phyloP scores from a whole-genome alignment of 2,329 filamentous ascomycete species.

The Stemphylium lycopersici region DNA sequence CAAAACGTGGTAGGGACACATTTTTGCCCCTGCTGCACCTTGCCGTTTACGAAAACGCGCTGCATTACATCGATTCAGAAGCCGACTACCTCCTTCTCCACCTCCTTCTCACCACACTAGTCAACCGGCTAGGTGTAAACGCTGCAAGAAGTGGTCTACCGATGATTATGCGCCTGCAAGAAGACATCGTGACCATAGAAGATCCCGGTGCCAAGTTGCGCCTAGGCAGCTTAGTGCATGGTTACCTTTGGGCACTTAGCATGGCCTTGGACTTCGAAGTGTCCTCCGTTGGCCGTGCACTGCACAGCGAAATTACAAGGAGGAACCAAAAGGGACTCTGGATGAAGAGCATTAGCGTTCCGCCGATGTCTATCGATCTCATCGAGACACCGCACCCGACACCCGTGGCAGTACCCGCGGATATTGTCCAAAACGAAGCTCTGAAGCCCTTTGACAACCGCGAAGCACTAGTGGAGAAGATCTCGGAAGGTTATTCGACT shows the following conservation, averaged over 20 bases:
- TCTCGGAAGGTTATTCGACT: conserved; percentile 73
- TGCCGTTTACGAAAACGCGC: conserved; percentile 84
- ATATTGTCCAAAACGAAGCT: conserved; percentile 39
- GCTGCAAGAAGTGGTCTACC: conserved; percentile 78
- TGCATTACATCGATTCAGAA: conserved; percentile 68
- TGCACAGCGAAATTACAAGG: conserved; percentile 77
- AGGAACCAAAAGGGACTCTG: conserved; percentile 78
- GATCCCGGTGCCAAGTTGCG: conserved; percentile 75
- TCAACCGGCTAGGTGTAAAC: conserved; percentile 81
- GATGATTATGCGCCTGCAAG: conserved; percentile 88
- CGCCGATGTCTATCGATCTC: conserved; percentile 67
- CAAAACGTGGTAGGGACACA: conserved; percentile 63
- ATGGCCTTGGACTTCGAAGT: conserved; percentile 79
- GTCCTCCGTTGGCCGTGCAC: conserved; percentile 70
- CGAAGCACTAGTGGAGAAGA: conserved; percentile 72
- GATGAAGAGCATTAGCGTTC: conserved; percentile 75
- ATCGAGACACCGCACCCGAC: conserved; percentile 53
- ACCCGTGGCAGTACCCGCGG: conserved; percentile 28
- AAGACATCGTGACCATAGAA: conserved; percentile 74
- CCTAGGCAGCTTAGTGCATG: conserved; percentile 82
- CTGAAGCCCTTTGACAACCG: conserved; percentile 79
- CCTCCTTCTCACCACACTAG: conserved; percentile 74
- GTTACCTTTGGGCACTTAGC: conserved; percentile 82
- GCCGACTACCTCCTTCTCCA: conserved; percentile 79
- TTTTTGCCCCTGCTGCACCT: conserved; percentile 86